Evolutionary conservation across 805 yeast genomes (phyloP).

Genomic region (Myxozyma monticola): DNA sequence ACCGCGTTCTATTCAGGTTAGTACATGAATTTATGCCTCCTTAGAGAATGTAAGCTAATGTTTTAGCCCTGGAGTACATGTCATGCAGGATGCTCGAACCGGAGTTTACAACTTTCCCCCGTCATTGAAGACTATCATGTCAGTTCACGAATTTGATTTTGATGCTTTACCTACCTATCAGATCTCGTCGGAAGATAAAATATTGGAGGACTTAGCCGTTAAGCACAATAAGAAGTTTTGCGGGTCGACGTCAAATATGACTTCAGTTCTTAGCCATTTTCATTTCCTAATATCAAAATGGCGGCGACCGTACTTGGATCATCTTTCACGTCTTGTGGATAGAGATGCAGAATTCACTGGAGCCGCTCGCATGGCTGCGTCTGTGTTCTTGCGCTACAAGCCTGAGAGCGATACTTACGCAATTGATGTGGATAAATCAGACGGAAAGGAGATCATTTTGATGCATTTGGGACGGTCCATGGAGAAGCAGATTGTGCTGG

Average conservation of each 20-base stretch:
- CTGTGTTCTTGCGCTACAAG: conserved; percentile 55
- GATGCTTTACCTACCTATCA: conserved; percentile 56
- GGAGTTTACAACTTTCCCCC: conserved; percentile 69
- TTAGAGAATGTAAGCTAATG: neutral
- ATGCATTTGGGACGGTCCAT: conserved; percentile 75
- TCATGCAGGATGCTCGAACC: conserved; percentile 74
- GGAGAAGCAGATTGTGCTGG: conserved; percentile 71
- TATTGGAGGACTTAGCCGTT: conserved; percentile 51
- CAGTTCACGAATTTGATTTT: conserved; percentile 66
- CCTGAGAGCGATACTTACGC: conserved; percentile 51
- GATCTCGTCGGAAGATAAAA: conserved; percentile 65
- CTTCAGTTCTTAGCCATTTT: conserved; percentile 68
- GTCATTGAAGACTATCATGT: conserved; percentile 57
- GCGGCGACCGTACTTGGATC: conserved; percentile 48
- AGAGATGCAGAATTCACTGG: conserved; percentile 39
- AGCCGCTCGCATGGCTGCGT: conserved; percentile 54
- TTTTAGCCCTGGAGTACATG: conserved; percentile 73
- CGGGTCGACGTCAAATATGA: conserved; percentile 89
- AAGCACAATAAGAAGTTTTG: conserved; percentile 46
- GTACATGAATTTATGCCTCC: neutral
- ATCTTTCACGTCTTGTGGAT: conserved; percentile 1
- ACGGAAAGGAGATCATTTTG: conserved; percentile 65
- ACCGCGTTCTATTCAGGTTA: conserved; percentile 59
- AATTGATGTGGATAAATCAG: conserved; percentile 67
- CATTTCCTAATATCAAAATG: conserved; percentile 68